These are phyloP conservation scores for Cerrena zonata DNA, from an alignment of 1,284 basidiomycete genomes.

Conservation along the genomic window DNA sequence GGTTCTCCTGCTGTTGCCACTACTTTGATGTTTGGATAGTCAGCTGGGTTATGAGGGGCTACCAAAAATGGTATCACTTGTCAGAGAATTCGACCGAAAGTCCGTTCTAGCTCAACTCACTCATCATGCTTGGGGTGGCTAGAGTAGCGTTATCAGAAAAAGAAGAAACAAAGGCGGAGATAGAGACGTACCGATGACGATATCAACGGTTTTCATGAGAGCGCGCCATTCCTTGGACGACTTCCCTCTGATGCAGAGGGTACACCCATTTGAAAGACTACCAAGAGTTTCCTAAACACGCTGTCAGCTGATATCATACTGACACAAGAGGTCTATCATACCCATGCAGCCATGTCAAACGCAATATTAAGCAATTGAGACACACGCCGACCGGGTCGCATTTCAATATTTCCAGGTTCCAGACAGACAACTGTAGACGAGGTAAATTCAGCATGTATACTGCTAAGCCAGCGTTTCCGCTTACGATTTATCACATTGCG, in stretches of 20 bases:
- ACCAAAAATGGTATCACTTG: constrained; percentile 4
- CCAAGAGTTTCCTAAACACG: constrained; percentile 59
- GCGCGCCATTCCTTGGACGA: constrained; percentile 51
- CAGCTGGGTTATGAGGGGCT: constrained; percentile 44
- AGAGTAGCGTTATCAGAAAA: background rate
- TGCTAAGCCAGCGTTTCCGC: constrained; percentile 13
- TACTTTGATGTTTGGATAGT: constrained; percentile 52
- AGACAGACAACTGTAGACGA: constrained; percentile 42
- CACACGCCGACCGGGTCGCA: constrained; percentile 49
- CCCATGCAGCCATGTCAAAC: constrained; percentile 62
- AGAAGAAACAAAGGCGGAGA: background rate
- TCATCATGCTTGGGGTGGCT: constrained; percentile 39
- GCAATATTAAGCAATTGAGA: constrained; percentile 56
- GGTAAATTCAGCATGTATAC: background rate
- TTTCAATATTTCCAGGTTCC: constrained; percentile 49
- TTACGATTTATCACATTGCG: constrained; percentile 53
- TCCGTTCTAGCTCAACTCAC: constrained; percentile 13
- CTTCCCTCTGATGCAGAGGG: constrained; percentile 50
- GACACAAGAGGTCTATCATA: constrained; percentile 15
- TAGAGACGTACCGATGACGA: constrained; percentile 42
- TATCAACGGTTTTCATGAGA: constrained; percentile 51
- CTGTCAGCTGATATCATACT: background rate
- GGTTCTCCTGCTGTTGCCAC: constrained; percentile 58
- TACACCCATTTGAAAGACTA: constrained; percentile 50
- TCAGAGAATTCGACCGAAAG: background rate